These are phyloP conservation scores for Metarhizium humberi DNA, from an alignment of 2,329 filamentous ascomycete species.

Conservation along the genomic window DNA sequence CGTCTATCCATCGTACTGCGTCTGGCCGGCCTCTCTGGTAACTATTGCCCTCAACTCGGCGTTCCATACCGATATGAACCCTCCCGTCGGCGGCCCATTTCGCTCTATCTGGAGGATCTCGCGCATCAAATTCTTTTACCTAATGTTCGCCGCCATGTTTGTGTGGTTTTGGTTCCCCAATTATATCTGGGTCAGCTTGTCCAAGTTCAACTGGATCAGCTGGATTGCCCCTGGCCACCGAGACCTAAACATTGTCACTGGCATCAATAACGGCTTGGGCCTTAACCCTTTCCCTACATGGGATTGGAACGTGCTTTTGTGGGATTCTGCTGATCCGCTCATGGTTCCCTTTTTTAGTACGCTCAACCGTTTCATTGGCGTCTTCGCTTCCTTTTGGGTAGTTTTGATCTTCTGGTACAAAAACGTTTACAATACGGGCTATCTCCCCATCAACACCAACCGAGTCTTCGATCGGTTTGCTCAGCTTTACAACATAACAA, in stretches of 20 bases:
- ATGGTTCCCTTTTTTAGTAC: conserved; percentile 49
- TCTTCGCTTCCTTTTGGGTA: conserved; percentile 44
- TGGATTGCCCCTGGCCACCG: conserved; percentile 43
- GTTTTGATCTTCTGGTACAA: conserved; percentile 49
- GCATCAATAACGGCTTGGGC: conserved; percentile 34
- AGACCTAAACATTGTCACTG: conserved; percentile 31
- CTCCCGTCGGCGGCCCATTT: conserved; percentile 31
- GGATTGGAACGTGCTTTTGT: conserved; percentile 38
- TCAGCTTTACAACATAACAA: conserved; percentile 35
- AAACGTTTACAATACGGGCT: conserved; percentile 47
- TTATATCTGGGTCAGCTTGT: conserved; percentile 42
- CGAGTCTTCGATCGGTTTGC: conserved; percentile 40
- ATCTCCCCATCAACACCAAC: conserved; percentile 44
- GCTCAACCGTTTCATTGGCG: conserved; percentile 51
- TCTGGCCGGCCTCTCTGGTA: conserved; percentile 48
- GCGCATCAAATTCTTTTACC: conserved; percentile 41
- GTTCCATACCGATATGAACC: conserved; percentile 37
- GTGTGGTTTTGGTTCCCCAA: conserved; percentile 51
- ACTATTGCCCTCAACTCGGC: conserved; percentile 45
- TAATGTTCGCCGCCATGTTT: conserved; percentile 43
- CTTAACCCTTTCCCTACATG: conserved; percentile 37
- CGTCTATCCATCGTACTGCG: conserved; percentile 44
- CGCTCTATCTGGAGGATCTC: conserved; percentile 35
- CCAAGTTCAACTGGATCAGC: conserved; percentile 46
- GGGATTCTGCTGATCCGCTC: conserved; percentile 33